Evolutionary conservation across 495 filamentous ascomycete genomes (phyloP).

Genomic region (Podospora tetraspora): DNA sequence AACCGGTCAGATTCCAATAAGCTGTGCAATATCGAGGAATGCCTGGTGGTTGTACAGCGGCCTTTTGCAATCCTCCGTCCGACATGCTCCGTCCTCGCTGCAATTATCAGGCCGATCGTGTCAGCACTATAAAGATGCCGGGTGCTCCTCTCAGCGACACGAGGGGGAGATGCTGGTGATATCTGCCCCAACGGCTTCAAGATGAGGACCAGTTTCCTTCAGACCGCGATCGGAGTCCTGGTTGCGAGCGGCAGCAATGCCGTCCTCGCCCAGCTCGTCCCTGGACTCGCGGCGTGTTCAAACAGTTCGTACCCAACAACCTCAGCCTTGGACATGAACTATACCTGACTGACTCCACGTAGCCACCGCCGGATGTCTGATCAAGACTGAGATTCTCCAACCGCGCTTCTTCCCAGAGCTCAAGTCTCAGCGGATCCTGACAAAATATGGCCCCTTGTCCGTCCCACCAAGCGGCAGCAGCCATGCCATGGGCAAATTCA

Average conservation of each 20-base stretch:
- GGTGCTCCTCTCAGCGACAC: neutral
- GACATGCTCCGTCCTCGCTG: neutral
- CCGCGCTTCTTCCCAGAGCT: constrained; percentile 22
- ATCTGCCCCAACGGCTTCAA: neutral
- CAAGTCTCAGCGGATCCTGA: constrained; percentile 16
- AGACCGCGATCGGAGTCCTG: constrained; percentile 1
- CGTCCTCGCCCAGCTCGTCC: neutral
- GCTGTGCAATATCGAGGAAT: constrained; percentile 1
- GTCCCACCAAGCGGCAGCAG: constrained; percentile 11
- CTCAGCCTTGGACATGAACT: neutral
- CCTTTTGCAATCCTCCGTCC: neutral
- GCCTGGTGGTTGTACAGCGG: neutral
- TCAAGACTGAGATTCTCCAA: neutral
- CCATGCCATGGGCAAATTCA: constrained; percentile 19
- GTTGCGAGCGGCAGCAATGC: neutral
- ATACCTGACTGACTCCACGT: neutral
- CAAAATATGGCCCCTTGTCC: constrained; percentile 25
- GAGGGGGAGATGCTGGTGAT: neutral
- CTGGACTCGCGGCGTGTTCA: neutral
- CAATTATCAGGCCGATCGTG: neutral
- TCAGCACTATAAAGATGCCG: constrained; percentile 1
- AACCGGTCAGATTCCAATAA: constrained; percentile 2
- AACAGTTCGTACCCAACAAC: neutral
- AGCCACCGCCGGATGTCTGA: neutral
- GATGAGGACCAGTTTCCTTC: constrained; percentile 5